Conservation (phyloP, 495 filamentous ascomycete species). For the Glonium stellatum region DNA sequence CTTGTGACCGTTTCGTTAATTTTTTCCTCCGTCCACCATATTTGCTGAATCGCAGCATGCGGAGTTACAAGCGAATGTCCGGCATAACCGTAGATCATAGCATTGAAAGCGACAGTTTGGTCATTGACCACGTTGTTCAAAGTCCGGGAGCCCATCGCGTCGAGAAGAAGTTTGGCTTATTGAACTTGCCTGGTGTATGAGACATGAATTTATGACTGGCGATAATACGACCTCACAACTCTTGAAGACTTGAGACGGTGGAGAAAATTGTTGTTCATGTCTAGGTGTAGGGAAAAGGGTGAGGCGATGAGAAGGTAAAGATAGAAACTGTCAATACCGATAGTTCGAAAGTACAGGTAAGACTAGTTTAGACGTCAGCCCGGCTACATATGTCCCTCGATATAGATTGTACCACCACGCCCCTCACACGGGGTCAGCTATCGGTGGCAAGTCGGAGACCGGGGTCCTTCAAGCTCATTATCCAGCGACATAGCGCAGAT, state of each 20-base stretch:
- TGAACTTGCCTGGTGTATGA: background rate
- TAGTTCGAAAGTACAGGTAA: background rate
- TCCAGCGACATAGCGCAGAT: constrained; percentile 23
- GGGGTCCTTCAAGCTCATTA: background rate
- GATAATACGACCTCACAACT: background rate
- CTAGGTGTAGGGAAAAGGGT: background rate
- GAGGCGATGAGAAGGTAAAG: background rate
- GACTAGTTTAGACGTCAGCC: constrained; percentile 1
- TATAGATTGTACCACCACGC: background rate
- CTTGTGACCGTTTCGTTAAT: constrained; percentile 66
- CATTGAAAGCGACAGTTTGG: constrained; percentile 35
- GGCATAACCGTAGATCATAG: constrained; percentile 38
- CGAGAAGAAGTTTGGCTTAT: background rate
- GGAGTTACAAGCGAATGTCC: constrained; percentile 37
- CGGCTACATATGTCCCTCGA: background rate
- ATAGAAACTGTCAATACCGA: background rate
- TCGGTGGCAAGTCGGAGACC: background rate
- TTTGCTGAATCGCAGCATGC: constrained; percentile 33
- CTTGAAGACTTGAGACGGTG: background rate
- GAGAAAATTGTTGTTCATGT: background rate
- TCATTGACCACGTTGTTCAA: constrained; percentile 30
- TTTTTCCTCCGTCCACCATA: constrained; percentile 75
- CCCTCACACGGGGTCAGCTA: background rate
- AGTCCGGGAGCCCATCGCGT: constrained; percentile 24
- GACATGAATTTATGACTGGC: background rate